These are phyloP conservation scores for Suillus discolor DNA, from an alignment of 768 basidiomycete genomes.

Conservation along the genomic window DNA sequence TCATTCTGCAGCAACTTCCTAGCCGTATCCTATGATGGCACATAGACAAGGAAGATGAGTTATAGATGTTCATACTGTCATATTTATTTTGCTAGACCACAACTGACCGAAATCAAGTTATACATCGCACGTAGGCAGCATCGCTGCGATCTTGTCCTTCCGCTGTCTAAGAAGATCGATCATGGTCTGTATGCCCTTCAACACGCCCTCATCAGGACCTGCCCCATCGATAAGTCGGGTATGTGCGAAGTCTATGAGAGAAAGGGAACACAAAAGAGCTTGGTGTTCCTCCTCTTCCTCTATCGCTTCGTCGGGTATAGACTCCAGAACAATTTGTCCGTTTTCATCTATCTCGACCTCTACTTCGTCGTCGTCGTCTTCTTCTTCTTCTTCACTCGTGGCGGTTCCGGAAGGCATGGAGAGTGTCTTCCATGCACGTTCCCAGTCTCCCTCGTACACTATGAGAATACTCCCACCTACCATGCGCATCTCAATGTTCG, in stretches of 20 bases:
- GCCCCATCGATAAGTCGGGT: slow-evolving; percentile 64
- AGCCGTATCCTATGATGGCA: no score
- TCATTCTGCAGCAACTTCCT: no score
- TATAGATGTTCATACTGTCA: no score
- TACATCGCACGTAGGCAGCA: neutral
- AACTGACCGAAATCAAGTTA: neutral
- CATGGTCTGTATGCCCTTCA: slow-evolving; percentile 72
- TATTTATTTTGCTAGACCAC: no score
- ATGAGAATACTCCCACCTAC: slow-evolving; percentile 82
- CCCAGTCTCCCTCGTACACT: slow-evolving; percentile 71
- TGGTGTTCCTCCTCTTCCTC: slow-evolving; percentile 25
- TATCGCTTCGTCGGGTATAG: slow-evolving; percentile 23
- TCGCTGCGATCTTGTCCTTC: slow-evolving; percentile 42
- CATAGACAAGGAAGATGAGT: no score
- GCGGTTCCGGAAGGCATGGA: slow-evolving; percentile 25
- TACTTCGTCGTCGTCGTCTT: slow-evolving; percentile 40
- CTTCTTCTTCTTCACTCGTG: slow-evolving; percentile 31
- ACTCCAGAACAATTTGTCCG: slow-evolving; percentile 24
- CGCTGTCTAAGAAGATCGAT: slow-evolving; percentile 62
- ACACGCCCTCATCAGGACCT: slow-evolving; percentile 80
- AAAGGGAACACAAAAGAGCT: slow-evolving; percentile 52
- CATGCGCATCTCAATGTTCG: slow-evolving; percentile 70
- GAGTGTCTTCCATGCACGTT: slow-evolving; percentile 39
- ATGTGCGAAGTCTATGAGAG: slow-evolving; percentile 96
- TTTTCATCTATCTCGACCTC: slow-evolving; percentile 37